phyloP scores from a whole-genome alignment of 371 early-diverging fungal species.

The Lichtheimia ornata region DNA sequence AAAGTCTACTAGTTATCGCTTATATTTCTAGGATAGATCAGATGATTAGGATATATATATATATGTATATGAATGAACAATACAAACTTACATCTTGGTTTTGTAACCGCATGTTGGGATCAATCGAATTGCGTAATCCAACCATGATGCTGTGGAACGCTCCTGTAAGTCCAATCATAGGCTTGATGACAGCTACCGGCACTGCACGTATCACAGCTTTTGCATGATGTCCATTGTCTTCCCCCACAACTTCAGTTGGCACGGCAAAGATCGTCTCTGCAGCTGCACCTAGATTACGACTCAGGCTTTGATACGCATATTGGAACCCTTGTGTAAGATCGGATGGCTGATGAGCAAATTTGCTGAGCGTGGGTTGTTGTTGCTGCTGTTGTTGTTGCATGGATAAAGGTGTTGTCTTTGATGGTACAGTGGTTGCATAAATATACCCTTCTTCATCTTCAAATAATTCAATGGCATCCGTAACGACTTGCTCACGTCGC shows the following conservation, averaged over 20 bases:
- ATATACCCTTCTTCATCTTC: conserved; percentile 14
- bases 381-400: neutral
- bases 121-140: conserved; percentile 88
- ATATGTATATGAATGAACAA: neutral
- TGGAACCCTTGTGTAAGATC: conserved; percentile 87
- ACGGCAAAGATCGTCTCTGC: conserved; percentile 89
- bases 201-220: conserved; percentile 87
- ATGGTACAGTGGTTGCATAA: conserved; percentile 7
- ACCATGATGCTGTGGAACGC: conserved; percentile 91
- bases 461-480: conserved; percentile 8
- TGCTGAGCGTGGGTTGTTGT: conserved; percentile 47
- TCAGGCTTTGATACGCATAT: conserved; percentile 77
- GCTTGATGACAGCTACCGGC: conserved; percentile 92
- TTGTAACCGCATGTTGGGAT: conserved; percentile 76
- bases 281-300: conserved; percentile 77
- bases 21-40: conserved; percentile 12
- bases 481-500: conserved; percentile 11
- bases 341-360: conserved; percentile 82
- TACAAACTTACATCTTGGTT: conserved; percentile 75
- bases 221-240: conserved; percentile 51
- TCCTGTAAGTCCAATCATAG: conserved; percentile 94
- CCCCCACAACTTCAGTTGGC: conserved; percentile 81
- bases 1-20: neutral
- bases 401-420: neutral
- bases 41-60: neutral